Evolutionary conservation across 305 asterid species (phyloP).

Genomic region (Solanum aculeatissimum): DNA sequence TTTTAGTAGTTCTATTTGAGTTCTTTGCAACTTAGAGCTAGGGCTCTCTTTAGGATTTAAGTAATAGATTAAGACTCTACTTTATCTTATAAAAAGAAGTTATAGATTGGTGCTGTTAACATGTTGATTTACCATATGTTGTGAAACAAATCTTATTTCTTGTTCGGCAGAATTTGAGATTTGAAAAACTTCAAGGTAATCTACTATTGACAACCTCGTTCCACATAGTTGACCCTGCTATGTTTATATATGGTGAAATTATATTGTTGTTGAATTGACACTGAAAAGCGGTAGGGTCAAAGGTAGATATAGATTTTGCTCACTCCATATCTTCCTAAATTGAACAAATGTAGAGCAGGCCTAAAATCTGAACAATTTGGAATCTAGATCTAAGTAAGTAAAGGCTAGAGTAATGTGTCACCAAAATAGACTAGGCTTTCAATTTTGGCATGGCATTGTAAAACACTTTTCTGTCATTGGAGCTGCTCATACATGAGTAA

Average conservation of each 20-base stretch:
- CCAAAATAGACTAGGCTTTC: neutral
- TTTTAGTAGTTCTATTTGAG: neutral
- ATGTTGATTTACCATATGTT: neutral
- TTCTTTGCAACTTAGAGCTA: neutral
- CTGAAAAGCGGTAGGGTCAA: neutral
- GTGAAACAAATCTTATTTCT: neutral
- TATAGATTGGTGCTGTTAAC: neutral
- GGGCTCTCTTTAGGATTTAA: neutral
- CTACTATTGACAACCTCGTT: too few relatives aligned
- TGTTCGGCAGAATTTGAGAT: neutral
- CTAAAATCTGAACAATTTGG: neutral
- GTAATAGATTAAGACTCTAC: neutral
- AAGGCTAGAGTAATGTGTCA: neutral
- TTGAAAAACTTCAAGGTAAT: neutral
- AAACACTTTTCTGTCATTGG: neutral
- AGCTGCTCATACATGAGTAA: neutral
- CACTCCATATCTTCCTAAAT: neutral
- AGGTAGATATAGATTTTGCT: neutral
- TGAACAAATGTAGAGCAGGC: neutral
- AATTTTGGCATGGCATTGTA: neutral
- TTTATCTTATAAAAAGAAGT: neutral
- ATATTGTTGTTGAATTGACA: neutral
- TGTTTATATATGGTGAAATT: neutral
- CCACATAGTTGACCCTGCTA: too few relatives aligned
- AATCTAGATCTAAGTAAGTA: neutral